Evolutionary conservation across 2,329 filamentous ascomycete genomes (phyloP), one percentile per base, ranked within the genome.

Genomic region (Cercospora beticola): DNA sequence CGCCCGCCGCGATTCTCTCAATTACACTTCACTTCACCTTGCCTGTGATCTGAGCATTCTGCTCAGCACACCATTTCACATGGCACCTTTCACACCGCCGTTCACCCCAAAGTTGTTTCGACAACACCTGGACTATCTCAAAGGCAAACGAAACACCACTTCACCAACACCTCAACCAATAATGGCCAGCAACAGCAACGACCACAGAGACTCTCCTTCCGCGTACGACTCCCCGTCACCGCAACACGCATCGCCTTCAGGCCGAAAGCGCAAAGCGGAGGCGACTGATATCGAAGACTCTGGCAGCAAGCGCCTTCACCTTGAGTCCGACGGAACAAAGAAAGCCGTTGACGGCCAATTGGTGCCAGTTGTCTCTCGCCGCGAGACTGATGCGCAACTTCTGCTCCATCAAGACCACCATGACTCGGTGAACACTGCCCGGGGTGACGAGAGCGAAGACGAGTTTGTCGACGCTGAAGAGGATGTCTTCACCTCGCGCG

Each of bases 381-480:
- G n/a, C 10, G 68, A 72, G 43, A 57, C 54, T 14, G 26, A 57
- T 21, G 59, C 58, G 7, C 62, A 64, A 36, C 23, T 31, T 18
- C 36, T 64, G 28, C 54, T 56, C 33, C 21, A 63, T 12, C 23
- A 49, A 16, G n/a, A 54, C 26, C 28, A 56, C 26, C 10, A n/a
- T 23, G 23, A 62, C 8, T 54, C 31, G 33, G 31, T 18, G 26
- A 12, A 40, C 7, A n/a, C 18, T 9, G 64, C 64, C 21, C 61
- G 52, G 4, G 52, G 58, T 31, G 70, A 68, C 12, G 69, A 71
- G 18, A 58, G 49, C 40, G 69, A 73, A 8, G 69, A 72, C 10
- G 68, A 68, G 10, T 73, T 73, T 59, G 65, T 71, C 16, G 72
- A 74, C 58, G 73, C 70, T 12, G 57, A 66, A 30, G 72, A 72